phyloP scores from a whole-genome alignment of 2,329 filamentous ascomycete species.

The Zalaria sp. region DNA sequence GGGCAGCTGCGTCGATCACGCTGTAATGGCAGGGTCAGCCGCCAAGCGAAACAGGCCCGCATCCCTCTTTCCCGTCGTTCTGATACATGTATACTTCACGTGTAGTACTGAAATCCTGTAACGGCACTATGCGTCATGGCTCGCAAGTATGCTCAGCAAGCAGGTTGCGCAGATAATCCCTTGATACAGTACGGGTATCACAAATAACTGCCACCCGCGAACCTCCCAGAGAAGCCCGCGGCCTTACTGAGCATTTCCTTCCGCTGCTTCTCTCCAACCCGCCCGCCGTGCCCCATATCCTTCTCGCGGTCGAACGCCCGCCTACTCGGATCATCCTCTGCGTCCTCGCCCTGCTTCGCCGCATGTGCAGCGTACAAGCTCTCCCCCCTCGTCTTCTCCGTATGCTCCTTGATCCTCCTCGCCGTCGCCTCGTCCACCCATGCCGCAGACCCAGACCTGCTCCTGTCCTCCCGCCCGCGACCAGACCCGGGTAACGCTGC shows the following conservation, averaged over 20 bases:
- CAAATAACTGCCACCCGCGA: constrained; percentile 56
- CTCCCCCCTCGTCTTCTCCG: constrained; percentile 22
- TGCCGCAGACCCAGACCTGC: background rate
- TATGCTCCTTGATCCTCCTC: constrained; percentile 43
- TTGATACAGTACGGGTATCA: constrained; percentile 11
- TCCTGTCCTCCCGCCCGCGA: constrained; percentile 1
- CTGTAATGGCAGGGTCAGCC: too few species aligned
- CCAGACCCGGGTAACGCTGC: constrained; percentile 9
- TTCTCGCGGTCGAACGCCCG: constrained; percentile 84
- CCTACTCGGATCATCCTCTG: constrained; percentile 83
- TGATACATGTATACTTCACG: too few species aligned
- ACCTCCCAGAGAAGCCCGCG: constrained; percentile 67
- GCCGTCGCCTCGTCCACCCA: constrained; percentile 25
- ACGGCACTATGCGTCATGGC: too few species aligned
- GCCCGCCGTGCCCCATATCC: constrained; percentile 69
- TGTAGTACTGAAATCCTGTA: too few species aligned
- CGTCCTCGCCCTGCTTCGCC: constrained; percentile 36
- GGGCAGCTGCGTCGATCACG: too few species aligned
- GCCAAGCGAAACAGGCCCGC: too few species aligned
- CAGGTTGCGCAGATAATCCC: too few species aligned
- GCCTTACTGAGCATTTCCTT: constrained; percentile 68
- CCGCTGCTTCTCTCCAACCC: constrained; percentile 51
- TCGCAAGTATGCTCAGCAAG: too few species aligned
- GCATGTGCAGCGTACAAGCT: constrained; percentile 32
- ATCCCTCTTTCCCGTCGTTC: too few species aligned